Percentiles rank a stretch among this genome's conserved stretches.
Evolutionary conservation across 306 rosid genomes (phyloP).

Genomic region (Glycine tomentella): DNA sequence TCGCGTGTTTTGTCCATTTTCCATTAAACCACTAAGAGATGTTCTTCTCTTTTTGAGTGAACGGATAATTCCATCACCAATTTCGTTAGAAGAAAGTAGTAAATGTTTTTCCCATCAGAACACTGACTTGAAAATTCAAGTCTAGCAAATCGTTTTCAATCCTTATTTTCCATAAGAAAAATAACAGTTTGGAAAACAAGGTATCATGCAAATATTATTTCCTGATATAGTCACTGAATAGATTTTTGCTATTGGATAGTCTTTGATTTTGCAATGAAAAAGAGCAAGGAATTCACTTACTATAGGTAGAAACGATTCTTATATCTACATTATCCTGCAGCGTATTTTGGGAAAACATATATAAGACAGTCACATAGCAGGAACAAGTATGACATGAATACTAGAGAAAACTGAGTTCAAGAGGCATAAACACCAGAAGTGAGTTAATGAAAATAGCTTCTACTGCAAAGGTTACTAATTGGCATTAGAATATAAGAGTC

Average conservation of each 20-base stretch:
- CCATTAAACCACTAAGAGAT: conserved; percentile 45
- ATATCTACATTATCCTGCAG: neutral
- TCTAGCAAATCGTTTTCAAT: neutral
- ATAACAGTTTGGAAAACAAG: neutral
- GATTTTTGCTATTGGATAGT: neutral
- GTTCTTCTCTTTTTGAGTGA: neutral
- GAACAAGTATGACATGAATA: neutral
- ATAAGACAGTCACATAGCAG: neutral
- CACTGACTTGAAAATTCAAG: conserved; percentile 30
- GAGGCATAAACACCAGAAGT: neutral
- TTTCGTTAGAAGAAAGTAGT: conserved; percentile 16
- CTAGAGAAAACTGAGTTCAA: conserved; percentile 4
- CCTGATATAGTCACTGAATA: neutral
- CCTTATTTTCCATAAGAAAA: conserved; percentile 11
- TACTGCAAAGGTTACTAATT: neutral
- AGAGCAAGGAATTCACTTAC: conserved; percentile 1
- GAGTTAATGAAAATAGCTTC: neutral
- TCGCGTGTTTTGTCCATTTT: conserved; percentile 17
- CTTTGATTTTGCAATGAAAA: conserved; percentile 1
- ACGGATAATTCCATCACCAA: conserved; percentile 26
- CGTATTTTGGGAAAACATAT: neutral
- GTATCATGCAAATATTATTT: conserved; percentile 13
- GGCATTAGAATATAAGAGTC: neutral
- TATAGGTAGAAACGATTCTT: neutral
- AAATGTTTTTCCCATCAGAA: neutral